Evolutionary conservation across 257 asterid genomes (phyloP), one percentile per base, ranked within the genome.

Genomic region (Nicotiana noctiflora): DNA sequence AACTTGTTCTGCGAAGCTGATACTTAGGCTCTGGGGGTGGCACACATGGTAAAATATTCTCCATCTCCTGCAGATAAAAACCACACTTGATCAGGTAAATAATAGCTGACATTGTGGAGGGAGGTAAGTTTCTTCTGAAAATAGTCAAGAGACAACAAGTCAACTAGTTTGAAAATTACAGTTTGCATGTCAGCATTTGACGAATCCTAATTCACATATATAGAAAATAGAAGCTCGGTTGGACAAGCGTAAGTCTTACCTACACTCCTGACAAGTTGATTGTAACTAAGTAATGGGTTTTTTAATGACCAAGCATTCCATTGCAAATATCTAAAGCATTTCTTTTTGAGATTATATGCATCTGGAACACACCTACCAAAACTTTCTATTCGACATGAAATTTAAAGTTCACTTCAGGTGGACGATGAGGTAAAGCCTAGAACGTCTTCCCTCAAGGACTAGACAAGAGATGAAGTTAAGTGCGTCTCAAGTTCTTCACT

Each of bases 1-100:
- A 88, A 64, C 91, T 88, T 81, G 89, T 86, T 81, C 89, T 74
- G 37, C 89, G 84, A 44, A 88, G 84, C 82, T 88, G 91, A 80
- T 88, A 84, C 84, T 80, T 88, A 15, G 87, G 89, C 86, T 88
- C 89, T 9, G 84, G 88, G 49, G 80, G 86, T 68, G 85, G 87
- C 27, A 77, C 81, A 61, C 57, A 60, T 6, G 89, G 84, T 65
- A 88, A 79, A 52, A 82, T 77, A 68, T 81, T 80, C 81, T 86
- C 88, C 68, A 84, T 34, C 84, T 86, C 89, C 91, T 88, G 82
- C 67, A 82, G 53, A 76, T 40, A 37, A 70, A 40, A n/a, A 49
- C 76, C 76, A 79, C 46, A 63, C 25, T 63, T 62, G 40, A 64
- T 49, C 76, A 79, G 46, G 53, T 62, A 34, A 79, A 52, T 55